Base-by-base conservation (phyloP, 331 rosid species). In the Malus hybrid region DNA sequence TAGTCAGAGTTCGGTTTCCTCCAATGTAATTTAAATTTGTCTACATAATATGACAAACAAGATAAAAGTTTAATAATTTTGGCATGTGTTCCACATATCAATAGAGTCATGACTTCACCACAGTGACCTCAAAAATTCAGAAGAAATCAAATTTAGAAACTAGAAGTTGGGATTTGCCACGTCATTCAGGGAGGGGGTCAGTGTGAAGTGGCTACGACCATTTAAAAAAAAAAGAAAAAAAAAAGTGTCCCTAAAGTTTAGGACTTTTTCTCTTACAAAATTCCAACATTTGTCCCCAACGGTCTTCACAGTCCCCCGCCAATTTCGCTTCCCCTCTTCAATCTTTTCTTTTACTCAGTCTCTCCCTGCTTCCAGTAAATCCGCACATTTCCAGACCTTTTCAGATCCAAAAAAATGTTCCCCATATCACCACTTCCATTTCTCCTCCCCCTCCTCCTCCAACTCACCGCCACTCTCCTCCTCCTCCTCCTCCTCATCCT, bases 291-390 rank as follows among this genome's bases (percentile, higher is more conserved):
- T 83, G 84, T 87, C 79, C 84, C 69, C 73, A 84, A 80, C 82
- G 80, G 86, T 77, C 74, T 66, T 75, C 31, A 56, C 75, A 42
- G 57, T 10, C 34, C 75, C 14, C 89, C 89, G 20, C 15, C 33
- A 73, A 69, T 14, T 39, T 88, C 80, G 77, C 67, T 69, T 18
- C 34, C 77, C 34, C 63, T 70, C 75, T 59, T 27, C 73, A 73
- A 68, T 59, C 71, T 50, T 44, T 31, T 71, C 52, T 83, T 85
- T 84, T 85, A 86, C 90, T 77, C n/a, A 65, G 89, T 86, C 93
- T 81, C 64, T 75, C 63, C 77, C 20, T 73, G 46, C 76, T 39
- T 10, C 79, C 86, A 65, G 69, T 75, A 81, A 74, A 77, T 83
- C 39, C 89, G 82, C 84, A 75, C 59, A 31, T 74, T 69, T 63